phyloP scores from a whole-genome alignment of 2,329 filamentous ascomycete species.

The Rhinocladiella mackenziei region DNA sequence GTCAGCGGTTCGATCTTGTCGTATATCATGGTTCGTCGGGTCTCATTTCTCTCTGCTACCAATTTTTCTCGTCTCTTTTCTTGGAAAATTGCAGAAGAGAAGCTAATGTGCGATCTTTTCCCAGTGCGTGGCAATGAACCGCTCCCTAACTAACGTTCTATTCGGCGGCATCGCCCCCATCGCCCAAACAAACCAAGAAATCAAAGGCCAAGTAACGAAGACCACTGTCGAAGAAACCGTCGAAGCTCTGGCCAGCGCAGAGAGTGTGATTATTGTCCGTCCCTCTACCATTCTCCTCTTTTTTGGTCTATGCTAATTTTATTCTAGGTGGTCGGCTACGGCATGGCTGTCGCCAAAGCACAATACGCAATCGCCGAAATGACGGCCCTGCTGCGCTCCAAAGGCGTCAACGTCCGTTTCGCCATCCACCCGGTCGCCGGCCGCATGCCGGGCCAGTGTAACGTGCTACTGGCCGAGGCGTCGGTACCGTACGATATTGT shows the following conservation, averaged over 20 bases:
- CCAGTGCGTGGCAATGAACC: conserved; percentile 80
- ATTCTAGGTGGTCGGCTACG: conserved; percentile 67
- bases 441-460: conserved; percentile 90
- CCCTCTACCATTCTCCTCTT: background rate
- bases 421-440: conserved; percentile 88
- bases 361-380: conserved; percentile 88
- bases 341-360: conserved; percentile 91
- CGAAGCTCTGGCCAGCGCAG: conserved; percentile 68
- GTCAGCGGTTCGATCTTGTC: conserved; percentile 85
- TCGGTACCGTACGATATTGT: conserved; percentile 88
- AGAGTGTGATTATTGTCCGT: conserved; percentile 70
- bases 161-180: conserved; percentile 75
- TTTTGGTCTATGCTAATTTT: background rate
- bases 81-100: background rate
- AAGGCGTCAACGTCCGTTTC: conserved; percentile 77
- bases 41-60: background rate
- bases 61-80: background rate
- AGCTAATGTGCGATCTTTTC: background rate
- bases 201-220: conserved; percentile 74
- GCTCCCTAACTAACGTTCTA: conserved; percentile 80
- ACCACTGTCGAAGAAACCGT: conserved; percentile 77
- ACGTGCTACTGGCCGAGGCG: conserved; percentile 83
- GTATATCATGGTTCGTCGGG: conserved; percentile 58
- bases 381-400: conserved; percentile 65
- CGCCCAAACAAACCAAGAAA: conserved; percentile 61